A percentile compares a stretch with the other conserved stretches of the same genome.
These are phyloP conservation scores for Osmozyma mogii DNA, from an alignment of 805 yeast genomes.

Conservation along the genomic window DNA sequence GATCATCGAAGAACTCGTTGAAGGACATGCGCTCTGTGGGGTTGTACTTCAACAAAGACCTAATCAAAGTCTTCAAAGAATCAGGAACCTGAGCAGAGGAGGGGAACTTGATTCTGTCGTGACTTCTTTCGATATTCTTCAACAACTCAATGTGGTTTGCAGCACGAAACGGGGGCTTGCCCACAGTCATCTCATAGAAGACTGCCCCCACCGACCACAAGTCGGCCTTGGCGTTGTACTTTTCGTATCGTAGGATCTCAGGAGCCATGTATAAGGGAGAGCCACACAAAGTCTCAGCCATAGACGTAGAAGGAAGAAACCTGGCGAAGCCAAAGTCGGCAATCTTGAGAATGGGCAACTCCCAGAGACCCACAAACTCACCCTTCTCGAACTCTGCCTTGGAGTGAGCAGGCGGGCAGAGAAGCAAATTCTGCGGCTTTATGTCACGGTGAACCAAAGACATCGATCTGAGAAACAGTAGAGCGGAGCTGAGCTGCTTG, in stretches of 20 bases:
- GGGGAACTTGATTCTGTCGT: constrained; percentile 76
- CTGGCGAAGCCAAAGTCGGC: constrained; percentile 99
- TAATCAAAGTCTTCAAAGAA: constrained; percentile 61
- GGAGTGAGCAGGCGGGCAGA: constrained; percentile 76
- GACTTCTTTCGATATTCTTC: constrained; percentile 75
- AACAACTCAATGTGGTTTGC: constrained; percentile 85
- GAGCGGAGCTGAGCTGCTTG: constrained; percentile 79
- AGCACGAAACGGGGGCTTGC: constrained; percentile 95
- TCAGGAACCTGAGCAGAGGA: constrained; percentile 53
- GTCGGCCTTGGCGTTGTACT: constrained; percentile 95
- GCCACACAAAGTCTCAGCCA: constrained; percentile 97
- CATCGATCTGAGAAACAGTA: constrained; percentile 71
- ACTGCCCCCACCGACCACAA: constrained; percentile 98
- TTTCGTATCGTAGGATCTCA: constrained; percentile 87
- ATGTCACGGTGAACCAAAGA: constrained; percentile 92
- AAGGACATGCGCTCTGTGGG: constrained; percentile 87
- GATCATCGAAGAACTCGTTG: constrained; percentile 75
- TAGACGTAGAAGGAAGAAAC: constrained; percentile 81
- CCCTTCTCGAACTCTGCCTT: constrained; percentile 47
- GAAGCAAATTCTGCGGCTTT: constrained; percentile 82
- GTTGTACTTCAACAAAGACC: constrained; percentile 69
- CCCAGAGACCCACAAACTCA: constrained; percentile 74
- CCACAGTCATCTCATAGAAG: constrained; percentile 88
- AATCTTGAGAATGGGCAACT: constrained; percentile 81
- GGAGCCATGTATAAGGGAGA: constrained; percentile 99